Evolutionary conservation across 305 asterid species (phyloP).

Genomic region (Striga hermonthica): DNA sequence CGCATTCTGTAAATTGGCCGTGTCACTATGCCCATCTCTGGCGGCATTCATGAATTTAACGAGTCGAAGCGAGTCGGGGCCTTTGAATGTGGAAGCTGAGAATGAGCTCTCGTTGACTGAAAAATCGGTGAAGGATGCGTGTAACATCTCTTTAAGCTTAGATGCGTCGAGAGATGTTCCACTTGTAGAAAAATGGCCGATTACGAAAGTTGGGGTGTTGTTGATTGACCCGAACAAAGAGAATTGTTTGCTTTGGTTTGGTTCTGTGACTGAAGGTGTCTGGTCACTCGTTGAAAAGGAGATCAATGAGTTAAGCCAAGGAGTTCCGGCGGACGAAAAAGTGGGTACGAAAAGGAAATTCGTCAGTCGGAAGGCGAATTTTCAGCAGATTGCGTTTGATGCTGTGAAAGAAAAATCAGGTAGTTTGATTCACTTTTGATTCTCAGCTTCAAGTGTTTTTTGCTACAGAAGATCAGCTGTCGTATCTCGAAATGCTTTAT

Average conservation of each 20-base stretch:
- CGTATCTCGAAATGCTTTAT: not conserved
- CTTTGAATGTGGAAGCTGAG: conserved; percentile 31
- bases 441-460: too few species aligned
- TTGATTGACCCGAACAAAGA: conserved; percentile 52
- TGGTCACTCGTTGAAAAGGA: conserved; percentile 59
- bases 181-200: conserved; percentile 39
- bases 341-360: conserved; percentile 36
- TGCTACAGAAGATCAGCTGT: too few species aligned
- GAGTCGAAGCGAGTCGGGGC: conserved; percentile 21
- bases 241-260: conserved; percentile 44
- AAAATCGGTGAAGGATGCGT: conserved; percentile 60
- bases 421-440: conserved; percentile 19
- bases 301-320: conserved; percentile 25
- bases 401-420: conserved; percentile 51
- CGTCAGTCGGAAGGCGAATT: conserved; percentile 21
- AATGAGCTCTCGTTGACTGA: conserved; percentile 52
- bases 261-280: conserved; percentile 49
- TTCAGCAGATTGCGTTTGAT: conserved; percentile 44
- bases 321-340: conserved; percentile 21
- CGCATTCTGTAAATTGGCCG: conserved; percentile 52
- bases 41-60: conserved; percentile 42
- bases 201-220: conserved; percentile 56
- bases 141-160: conserved; percentile 48
- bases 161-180: conserved; percentile 47
- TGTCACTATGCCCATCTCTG: conserved; percentile 42